A percentile compares a stretch with the other conserved stretches of the same genome.
Conservation (phyloP, 2,329 filamentous ascomycete genomes). For the Amylocarpus encephaloides region DNA sequence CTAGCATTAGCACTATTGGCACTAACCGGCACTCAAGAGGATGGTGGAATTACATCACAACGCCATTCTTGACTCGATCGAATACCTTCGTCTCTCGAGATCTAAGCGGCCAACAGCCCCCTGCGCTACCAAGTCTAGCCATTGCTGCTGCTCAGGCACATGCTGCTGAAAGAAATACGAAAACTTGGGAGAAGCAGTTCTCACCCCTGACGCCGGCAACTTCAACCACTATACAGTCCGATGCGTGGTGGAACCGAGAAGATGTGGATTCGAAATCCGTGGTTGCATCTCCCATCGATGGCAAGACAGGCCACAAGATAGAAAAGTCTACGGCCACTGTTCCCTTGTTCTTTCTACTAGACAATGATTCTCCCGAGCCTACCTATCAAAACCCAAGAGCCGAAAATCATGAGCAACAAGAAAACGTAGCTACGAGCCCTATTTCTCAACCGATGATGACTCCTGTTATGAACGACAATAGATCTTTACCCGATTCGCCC, state of each 20-base stretch:
- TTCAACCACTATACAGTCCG: slow-evolving; percentile 27
- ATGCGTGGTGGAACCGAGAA: slow-evolving; percentile 35
- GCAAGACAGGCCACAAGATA: slow-evolving; percentile 25
- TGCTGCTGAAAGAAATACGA: slow-evolving; percentile 18
- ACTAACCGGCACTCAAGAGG: slow-evolving; percentile 51
- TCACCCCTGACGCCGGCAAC: slow-evolving; percentile 28
- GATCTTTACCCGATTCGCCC: slow-evolving; percentile 15
- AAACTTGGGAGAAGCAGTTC: slow-evolving; percentile 31
- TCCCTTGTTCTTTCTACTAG: slow-evolving; percentile 20
- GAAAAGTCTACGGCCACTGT: slow-evolving; percentile 25
- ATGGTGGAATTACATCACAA: slow-evolving; percentile 74
- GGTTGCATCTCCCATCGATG: slow-evolving; percentile 15
- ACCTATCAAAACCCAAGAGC: slow-evolving; percentile 7
- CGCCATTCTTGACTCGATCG: slow-evolving; percentile 50
- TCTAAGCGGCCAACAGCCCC: slow-evolving; percentile 14
- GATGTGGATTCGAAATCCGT: slow-evolving; percentile 15
- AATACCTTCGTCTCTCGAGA: slow-evolving; percentile 28
- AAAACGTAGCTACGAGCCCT: background rate
- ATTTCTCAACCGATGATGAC: slow-evolving; percentile 1
- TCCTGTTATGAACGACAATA: background rate
- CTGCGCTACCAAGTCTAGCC: slow-evolving; percentile 31
- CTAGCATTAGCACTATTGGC: slow-evolving; percentile 26
- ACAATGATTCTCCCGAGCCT: slow-evolving; percentile 7
- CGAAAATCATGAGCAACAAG: slow-evolving; percentile 5
- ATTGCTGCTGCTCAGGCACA: slow-evolving; percentile 28